A percentile compares a stretch with the other conserved stretches of the same genome.
Conservation (phyloP, 169 alveolate species). For the Eimeria necatrix region DNA sequence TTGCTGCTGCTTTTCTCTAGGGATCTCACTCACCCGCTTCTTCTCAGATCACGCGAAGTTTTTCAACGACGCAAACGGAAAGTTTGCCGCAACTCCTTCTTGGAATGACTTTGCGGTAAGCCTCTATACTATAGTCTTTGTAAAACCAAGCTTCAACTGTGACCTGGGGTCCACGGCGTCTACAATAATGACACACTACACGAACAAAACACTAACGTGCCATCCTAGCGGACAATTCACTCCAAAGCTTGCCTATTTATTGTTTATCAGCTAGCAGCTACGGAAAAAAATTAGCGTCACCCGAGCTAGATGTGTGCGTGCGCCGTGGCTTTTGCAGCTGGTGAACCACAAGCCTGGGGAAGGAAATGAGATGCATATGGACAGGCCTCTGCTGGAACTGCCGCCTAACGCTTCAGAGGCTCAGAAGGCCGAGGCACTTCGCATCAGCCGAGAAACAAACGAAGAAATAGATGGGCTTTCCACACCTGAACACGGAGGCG, state of each 20-base stretch:
- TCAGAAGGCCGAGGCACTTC: background rate
- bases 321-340: background rate
- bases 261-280: background rate
- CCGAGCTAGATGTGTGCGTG: background rate
- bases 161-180: too few relatives aligned
- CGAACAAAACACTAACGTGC: too few relatives aligned
- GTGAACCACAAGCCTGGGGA: slow-evolving; percentile 34
- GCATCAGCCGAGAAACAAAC: slow-evolving; percentile 11
- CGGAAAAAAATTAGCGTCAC: background rate
- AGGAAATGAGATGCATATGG: background rate
- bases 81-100: slow-evolving; percentile 20
- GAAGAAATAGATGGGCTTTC: slow-evolving; percentile 39
- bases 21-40: slow-evolving; percentile 32
- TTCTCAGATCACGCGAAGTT: background rate
- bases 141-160: too few relatives aligned
- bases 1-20: background rate
- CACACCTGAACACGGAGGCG: slow-evolving; percentile 42
- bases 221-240: too few relatives aligned
- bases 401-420: slow-evolving; percentile 18
- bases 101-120: slow-evolving; percentile 51
- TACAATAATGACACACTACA: too few relatives aligned
- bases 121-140: too few relatives aligned
- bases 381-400: background rate
- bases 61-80: slow-evolving; percentile 25
- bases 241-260: too few relatives aligned